Base-by-base conservation (phyloP, 129 eudicot species). In the Kitagawia praeruptora region DNA sequence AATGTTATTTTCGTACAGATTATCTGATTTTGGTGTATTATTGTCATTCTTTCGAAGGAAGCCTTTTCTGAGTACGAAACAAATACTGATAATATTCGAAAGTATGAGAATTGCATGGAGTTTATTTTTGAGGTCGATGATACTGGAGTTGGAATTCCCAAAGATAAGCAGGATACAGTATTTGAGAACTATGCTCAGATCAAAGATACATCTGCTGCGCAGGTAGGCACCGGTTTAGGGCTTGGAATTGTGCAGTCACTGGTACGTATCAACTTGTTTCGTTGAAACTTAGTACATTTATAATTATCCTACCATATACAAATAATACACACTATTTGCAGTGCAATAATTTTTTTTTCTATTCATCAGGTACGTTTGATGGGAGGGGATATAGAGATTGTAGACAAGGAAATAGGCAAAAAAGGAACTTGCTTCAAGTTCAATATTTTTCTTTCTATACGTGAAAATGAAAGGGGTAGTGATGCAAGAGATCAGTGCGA, bases 151-250 rank as follows among this genome's bases (percentile, higher is more conserved):
- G 98, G 98, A 61, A 93, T 93, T 6, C 97, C 98, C 5, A 89
- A 89, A 71, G 98, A 93, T 85, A 91, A 89, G 84, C 87, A 79
- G 21, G 80, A 77, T 5, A 84, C 85, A 7, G 82, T 93, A 15
- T 93, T 93, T 79, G 97, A 93, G 56, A 87, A 93, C 80, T 93
- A 86, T 82, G 96, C 91, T 73, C 98, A 93, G 77, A 91, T 93
- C 45, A 89, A 88, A 64, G 93, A 91, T 74, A 82, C 85, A 0
- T 84, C 78, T 31, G 74, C 13, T 56, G 84, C 79, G 48, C 78
- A 81, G 14, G 89, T 82, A 84, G 98, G 98, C 79, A 88, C 93
- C 6, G 98, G 98, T 39, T 80, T 93, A 63, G 98, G 98, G 14
- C 92, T 93, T 18, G 96, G 92, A 8, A 93, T 93, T 54, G 98